Base-by-base conservation (phyloP, 192 early-diverging fungal genomes). In the Coemansia javaensis region DNA sequence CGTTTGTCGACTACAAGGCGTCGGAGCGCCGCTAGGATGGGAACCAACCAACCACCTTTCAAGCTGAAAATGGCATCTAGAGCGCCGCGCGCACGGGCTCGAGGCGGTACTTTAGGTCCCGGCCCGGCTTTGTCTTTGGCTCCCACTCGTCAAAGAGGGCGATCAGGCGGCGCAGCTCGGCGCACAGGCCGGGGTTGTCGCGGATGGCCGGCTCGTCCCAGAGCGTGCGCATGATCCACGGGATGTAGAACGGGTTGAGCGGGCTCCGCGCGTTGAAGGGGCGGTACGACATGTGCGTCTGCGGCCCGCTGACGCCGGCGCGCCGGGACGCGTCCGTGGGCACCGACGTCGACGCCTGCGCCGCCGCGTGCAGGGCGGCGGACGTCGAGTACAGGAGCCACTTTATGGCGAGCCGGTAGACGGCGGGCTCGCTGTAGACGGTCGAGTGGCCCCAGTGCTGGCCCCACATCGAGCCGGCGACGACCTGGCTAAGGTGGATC, bases 401-500 rank as follows among this genome's bases (percentile, higher is more conserved):
- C 14, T 59, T 56, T 7, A 77, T 40, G 10, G 82, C 78, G 32
- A 77, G 72, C 67, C 77, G 79, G 70, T 91, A 98, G 0, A 92
- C 91, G 21, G 88, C 78, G 2, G 82, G 60, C 52, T 97, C 93
- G 50, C 89, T 91, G 50, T 98, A 98, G 22, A 98, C 76, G 11
- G 90, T 89, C 6, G 89, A 94, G 58, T 98, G 96, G 5, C 94
- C 96, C 32, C 87, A 89, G 23, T 83, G n/a, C n/a, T n/a, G 82
- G 3, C 85, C 81, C 73, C 90, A 93, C 13, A 98, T 58, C 48
- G 85, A 88, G 20, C 95, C 95, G 6, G 85, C 88, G 5, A 98
- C 53, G 3, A 86, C 83, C 40, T 93, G 91, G 44, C 84, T 87
- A 14, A 97, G 68, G 49, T 95, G 88, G 11, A 91, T 81, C 25